These are phyloP conservation scores for Epichloe sp. DNA, from an alignment of 2,329 filamentous ascomycete species.

Conservation along the genomic window DNA sequence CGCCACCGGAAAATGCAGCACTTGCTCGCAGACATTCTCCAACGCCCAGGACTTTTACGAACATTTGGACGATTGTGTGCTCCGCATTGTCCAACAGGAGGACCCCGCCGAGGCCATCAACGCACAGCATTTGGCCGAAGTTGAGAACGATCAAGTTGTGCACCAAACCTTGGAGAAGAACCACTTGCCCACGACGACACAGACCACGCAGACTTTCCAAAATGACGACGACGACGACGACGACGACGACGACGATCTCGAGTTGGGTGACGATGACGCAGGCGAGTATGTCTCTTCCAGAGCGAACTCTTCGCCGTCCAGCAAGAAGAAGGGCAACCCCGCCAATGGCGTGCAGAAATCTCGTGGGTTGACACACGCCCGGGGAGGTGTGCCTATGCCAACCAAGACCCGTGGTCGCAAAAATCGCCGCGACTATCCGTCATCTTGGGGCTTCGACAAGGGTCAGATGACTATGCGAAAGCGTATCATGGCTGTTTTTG, in stretches of 20 bases:
- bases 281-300: constrained; percentile 31
- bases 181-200: constrained; percentile 37
- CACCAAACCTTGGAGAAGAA: constrained; percentile 52
- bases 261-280: constrained; percentile 40
- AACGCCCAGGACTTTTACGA: constrained; percentile 98
- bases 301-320: constrained; percentile 25
- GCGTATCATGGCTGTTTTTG: constrained; percentile 84
- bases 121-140: constrained; percentile 50
- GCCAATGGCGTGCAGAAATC: constrained; percentile 49
- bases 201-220: constrained; percentile 24
- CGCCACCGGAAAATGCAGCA: constrained; percentile 88
- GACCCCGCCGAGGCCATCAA: constrained; percentile 58
- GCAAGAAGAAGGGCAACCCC: constrained; percentile 44
- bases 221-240: constrained; percentile 38
- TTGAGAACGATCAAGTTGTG: constrained; percentile 50
- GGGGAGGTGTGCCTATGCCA: constrained; percentile 51
- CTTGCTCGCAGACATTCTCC: constrained; percentile 78
- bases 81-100: constrained; percentile 59
- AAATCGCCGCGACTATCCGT: constrained; percentile 85
- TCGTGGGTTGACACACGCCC: constrained; percentile 64
- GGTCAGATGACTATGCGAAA: constrained; percentile 98
- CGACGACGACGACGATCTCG: constrained; percentile 28
- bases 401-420: constrained; percentile 59
- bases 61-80: constrained; percentile 71
- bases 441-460: constrained; percentile 83